Evolutionary conservation across 768 basidiomycete genomes (phyloP), one percentile per base, ranked within the genome.

Genomic region (Russula earlei): DNA sequence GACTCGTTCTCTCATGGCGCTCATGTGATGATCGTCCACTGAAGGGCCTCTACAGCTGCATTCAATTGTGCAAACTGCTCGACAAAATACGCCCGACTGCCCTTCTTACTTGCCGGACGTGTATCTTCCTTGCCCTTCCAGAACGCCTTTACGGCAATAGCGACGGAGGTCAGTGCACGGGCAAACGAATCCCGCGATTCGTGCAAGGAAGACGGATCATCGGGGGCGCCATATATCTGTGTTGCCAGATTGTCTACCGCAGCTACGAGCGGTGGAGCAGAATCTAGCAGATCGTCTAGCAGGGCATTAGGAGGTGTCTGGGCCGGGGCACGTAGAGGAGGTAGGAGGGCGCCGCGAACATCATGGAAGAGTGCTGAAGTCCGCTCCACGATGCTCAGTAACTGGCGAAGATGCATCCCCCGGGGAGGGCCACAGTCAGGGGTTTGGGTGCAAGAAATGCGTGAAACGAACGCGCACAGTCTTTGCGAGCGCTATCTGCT

Each of bases 201-300:
- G 12, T 17, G 15, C 12, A 57, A 46, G n/a, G 34, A 20, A 33
- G 52, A 27, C 10, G 49, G 45, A 10, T 31, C n/a, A 7, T 52
- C 55, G 2, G 58, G 36, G 11, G 34, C 19, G 19, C 11, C 43
- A 38, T 61, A 61, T 19, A 61, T 24, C 3, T 50, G 40, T n/a
- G 59, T 50, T 15, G 48, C 38, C n/a, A 62, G 46, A 12, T 61
- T 25, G 45, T 62, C 62, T 5, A 53, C 49, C 11, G 59, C 59
- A 17, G 48, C 48, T 40, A 49, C 52, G 31, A 62, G 48, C 15
- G 59, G 54, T 0, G 51, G 41, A 25, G 62, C 62, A 5, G 55
- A 54, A n/a, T 51, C 55, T 10, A 54, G 29, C 15, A 62, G 44
- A 17, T 46, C 33, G 27, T 62, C 62, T 8, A 62, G 46, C n/a